phyloP scores from a whole-genome alignment of 108 stramenopile species.

The Aurantiochytrium sp. region DNA sequence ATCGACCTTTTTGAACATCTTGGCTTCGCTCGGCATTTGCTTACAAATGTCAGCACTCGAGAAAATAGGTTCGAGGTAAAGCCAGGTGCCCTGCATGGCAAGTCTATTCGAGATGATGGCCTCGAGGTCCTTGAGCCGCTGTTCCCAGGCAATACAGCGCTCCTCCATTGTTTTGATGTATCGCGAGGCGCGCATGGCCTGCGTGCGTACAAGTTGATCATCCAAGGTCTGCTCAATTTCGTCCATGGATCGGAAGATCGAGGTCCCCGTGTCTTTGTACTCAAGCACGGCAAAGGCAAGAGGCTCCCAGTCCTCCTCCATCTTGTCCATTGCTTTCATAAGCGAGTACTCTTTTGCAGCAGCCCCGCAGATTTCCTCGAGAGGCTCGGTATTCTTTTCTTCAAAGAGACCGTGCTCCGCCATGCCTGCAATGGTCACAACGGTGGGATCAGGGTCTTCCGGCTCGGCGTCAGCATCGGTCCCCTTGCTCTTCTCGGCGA shows the following conservation, averaged over 20 bases:
- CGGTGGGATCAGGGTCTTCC: not conserved
- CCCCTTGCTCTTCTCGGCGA: too few species aligned
- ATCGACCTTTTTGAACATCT: not conserved
- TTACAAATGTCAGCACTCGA: not conserved
- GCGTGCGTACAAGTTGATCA: slow-evolving; percentile 21
- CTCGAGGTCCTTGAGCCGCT: not conserved
- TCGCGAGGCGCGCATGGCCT: slow-evolving; percentile 4
- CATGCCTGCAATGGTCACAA: slow-evolving; percentile 8
- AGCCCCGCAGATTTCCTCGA: slow-evolving; percentile 20
- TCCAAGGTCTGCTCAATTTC: slow-evolving; percentile 1
- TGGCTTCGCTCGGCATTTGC: not conserved
- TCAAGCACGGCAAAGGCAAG: not conserved
- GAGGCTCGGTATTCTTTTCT: not conserved
- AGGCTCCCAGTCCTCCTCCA: slow-evolving; percentile 21
- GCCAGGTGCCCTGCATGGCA: not conserved
- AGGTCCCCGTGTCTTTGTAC: slow-evolving; percentile 31
- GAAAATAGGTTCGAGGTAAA: not conserved
- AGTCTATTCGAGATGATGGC: not conserved
- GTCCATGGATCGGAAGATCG: slow-evolving; percentile 5
- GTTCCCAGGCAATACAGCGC: not conserved
- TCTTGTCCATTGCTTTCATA: slow-evolving; percentile 22
- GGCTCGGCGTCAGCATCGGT: not conserved
- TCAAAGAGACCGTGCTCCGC: not conserved
- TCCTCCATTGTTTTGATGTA: not conserved
- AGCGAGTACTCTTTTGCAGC: slow-evolving; percentile 32